Conservation (phyloP, 2,329 filamentous ascomycete species). For the Fusarium chaquense region DNA sequence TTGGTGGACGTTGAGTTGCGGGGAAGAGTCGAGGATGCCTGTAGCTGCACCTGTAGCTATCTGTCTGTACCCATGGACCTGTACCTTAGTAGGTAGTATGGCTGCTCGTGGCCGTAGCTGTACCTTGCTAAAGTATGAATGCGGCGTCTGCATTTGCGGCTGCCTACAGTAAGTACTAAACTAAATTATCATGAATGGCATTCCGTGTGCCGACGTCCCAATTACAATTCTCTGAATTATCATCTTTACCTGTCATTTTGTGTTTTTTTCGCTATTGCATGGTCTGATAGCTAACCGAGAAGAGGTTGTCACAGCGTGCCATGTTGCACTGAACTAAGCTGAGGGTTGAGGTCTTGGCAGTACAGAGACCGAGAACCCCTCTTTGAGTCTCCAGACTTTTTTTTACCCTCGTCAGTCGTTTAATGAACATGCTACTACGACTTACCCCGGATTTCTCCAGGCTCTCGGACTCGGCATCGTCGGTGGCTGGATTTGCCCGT, state of each 20-base stretch:
- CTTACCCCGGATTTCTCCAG: slow-evolving; percentile 39
- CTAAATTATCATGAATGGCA: slow-evolving; percentile 1
- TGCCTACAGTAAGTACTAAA: not conserved
- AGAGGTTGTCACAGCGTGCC: slow-evolving; percentile 17
- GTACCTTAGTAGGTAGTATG: not conserved
- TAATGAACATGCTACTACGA: slow-evolving; percentile 11
- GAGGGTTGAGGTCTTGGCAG: slow-evolving; percentile 8
- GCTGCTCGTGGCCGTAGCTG: not conserved
- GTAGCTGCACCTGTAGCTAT: not conserved
- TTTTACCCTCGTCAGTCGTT: slow-evolving; percentile 3
- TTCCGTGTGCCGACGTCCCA: slow-evolving; percentile 16
- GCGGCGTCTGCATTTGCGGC: not conserved
- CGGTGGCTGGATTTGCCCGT: slow-evolving; percentile 13
- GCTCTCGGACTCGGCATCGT: slow-evolving; percentile 20
- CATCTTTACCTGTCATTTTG: slow-evolving; percentile 33
- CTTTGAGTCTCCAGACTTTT: slow-evolving; percentile 6
- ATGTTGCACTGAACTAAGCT: slow-evolving; percentile 25
- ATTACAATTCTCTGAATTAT: slow-evolving; percentile 9
- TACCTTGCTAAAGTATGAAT: not conserved
- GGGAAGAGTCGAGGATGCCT: slow-evolving; percentile 13
- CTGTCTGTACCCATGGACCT: not conserved
- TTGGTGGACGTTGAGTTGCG: slow-evolving; percentile 5
- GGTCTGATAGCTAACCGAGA: slow-evolving; percentile 13
- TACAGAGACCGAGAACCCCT: not conserved
- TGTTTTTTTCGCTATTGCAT: slow-evolving; percentile 3